Base-by-base conservation (phyloP, 805 yeast genomes). In the Saturnispora kantuleensis region DNA sequence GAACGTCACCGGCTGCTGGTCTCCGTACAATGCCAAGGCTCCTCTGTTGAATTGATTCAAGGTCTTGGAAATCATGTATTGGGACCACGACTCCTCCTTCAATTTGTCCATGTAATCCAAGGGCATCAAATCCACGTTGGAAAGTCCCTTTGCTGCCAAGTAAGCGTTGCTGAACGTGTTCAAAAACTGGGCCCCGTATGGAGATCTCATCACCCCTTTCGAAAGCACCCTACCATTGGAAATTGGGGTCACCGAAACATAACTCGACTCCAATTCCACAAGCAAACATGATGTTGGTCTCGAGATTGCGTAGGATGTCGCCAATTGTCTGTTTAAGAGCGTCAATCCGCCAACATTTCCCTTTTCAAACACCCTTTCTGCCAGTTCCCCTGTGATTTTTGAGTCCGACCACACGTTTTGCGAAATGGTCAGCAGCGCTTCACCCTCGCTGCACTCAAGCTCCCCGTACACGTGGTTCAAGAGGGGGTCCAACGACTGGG, bases 141-240 rank as follows among this genome's bases (percentile, higher is more conserved):
- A 10, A 4, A 47, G 26, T 7, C 26, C 34, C 26, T 41, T 36
- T 15, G 48, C 35, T 46, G 67, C 62, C 49, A 71, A 70, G 54
- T 65, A 74, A 41, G 74, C 67, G 51, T 73, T 61, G 2, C 79
- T 67, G 62, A 84, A 85, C 42, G 76, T 69, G 59, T 81, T 84
- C 45, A 84, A 60, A 59, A 82, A 89, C 59, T 88, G 90, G 9
- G 97, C 97, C 3, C 89, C 96, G 58, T 73, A 84, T 53, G 76
- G 78, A 12, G 85, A 74, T 59, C 77, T 82, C 48, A 73, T 66
- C 5, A 77, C 70, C 39, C 85, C 83, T 57, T 81, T 82, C 50
- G 71, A 65, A 43, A 82, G 72, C 42, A 86, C 74, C 12, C 75
- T 72, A 33, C 95, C 96, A 54, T 84, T 88, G 49, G 77, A 64